Evolutionary conservation across 169 alveolate genomes (phyloP).

Genomic region (Plasmodium cynomolgi): DNA sequence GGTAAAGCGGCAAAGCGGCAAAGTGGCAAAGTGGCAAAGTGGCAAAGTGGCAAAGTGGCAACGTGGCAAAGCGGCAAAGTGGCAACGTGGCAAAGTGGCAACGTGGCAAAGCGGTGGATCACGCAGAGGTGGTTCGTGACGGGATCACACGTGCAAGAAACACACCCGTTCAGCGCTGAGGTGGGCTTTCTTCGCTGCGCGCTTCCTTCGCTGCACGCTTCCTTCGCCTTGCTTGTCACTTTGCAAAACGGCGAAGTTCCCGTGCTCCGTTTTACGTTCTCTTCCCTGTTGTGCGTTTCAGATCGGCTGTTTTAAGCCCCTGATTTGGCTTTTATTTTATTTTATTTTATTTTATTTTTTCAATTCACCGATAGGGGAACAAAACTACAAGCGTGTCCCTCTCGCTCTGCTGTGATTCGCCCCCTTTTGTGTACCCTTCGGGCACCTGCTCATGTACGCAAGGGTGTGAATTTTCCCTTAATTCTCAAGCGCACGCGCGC

Average conservation of each 20-base stretch:
- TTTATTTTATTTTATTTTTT: not conserved
- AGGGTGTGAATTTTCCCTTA: constrained; percentile 9
- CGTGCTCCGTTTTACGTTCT: not conserved
- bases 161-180: not conserved
- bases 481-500: not conserved
- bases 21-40: not conserved
- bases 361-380: not conserved
- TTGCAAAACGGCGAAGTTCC: not conserved
- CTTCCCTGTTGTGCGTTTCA: not conserved
- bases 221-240: not conserved
- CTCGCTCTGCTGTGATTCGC: not conserved
- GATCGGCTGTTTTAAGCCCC: not conserved
- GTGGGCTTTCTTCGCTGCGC: not conserved
- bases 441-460: not conserved
- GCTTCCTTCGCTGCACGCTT: not conserved
- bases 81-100: not conserved
- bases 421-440: not conserved
- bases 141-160: not conserved
- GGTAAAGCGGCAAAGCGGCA: not conserved
- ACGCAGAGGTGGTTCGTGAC: not conserved
- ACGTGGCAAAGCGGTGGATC: not conserved
- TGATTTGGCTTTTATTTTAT: constrained; percentile 1
- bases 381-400: not conserved
- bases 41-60: no score
- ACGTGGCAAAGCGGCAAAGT: not conserved